Evolutionary conservation across 2,329 filamentous ascomycete genomes (phyloP).

Genomic region (Colletotrichum sansevieriae): DNA sequence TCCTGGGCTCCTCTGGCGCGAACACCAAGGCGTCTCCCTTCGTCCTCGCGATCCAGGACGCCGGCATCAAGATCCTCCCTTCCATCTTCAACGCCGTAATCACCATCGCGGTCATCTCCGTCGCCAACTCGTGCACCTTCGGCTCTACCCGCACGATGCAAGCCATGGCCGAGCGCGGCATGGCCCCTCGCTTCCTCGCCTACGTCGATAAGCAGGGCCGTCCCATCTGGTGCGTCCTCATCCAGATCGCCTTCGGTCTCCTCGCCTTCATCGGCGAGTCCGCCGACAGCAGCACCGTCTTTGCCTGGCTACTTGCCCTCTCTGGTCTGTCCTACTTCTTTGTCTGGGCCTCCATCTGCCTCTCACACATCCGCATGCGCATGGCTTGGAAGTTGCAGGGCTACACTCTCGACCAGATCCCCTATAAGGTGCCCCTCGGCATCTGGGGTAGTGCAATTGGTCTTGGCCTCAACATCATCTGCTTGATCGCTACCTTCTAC

Average conservation of each 20-base stretch:
- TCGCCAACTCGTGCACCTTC: conserved; percentile 65
- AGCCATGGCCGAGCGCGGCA: conserved; percentile 61
- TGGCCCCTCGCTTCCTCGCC: conserved; percentile 68
- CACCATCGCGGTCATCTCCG: conserved; percentile 62
- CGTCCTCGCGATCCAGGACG: conserved; percentile 63
- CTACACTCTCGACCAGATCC: conserved; percentile 62
- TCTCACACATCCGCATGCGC: conserved; percentile 76
- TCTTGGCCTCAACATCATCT: conserved; percentile 73
- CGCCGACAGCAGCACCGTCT: conserved; percentile 58
- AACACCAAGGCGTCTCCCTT: conserved; percentile 64
- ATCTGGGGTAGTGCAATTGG: conserved; percentile 78
- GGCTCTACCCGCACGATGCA: conserved; percentile 65
- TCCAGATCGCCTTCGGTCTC: conserved; percentile 69
- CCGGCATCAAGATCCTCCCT: conserved; percentile 62
- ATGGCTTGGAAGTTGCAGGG: conserved; percentile 71
- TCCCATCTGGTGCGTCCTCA: conserved; percentile 66
- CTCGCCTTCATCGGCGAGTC: conserved; percentile 65
- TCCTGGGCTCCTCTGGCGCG: conserved; percentile 48
- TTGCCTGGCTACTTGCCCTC: conserved; percentile 77
- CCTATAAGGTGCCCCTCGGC: conserved; percentile 64
- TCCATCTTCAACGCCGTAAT: conserved; percentile 68
- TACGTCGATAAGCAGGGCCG: conserved; percentile 74
- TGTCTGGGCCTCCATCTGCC: conserved; percentile 79
- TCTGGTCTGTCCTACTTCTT: conserved; percentile 81
- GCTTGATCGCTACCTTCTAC: conserved; percentile 80